Evolutionary conservation across 2,329 filamentous ascomycete genomes (phyloP).

Genomic region (Aspergillus amoenus): DNA sequence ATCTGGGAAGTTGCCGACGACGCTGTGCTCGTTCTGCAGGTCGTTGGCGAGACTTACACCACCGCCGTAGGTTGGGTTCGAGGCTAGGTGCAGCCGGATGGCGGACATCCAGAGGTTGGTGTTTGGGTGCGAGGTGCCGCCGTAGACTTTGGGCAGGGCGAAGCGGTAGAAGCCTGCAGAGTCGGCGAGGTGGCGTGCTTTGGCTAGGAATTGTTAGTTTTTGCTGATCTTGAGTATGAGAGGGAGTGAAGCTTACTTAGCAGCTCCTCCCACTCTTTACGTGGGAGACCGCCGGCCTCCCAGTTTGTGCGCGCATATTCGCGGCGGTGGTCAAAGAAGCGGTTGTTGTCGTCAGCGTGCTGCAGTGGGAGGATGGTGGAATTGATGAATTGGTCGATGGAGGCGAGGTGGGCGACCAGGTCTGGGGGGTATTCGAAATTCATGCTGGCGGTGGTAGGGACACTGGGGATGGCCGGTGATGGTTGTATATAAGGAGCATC

Average conservation of each 20-base stretch:
- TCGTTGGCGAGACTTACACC: slow-evolving; percentile 63
- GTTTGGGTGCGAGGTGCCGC: slow-evolving; percentile 44
- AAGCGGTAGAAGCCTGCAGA: slow-evolving; percentile 62
- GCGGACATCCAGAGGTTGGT: slow-evolving; percentile 64
- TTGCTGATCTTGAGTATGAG: neutral
- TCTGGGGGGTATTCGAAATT: slow-evolving; percentile 57
- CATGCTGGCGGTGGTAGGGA: slow-evolving; percentile 35
- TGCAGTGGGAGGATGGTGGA: slow-evolving; percentile 45
- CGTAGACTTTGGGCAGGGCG: slow-evolving; percentile 56
- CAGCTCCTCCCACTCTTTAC: slow-evolving; percentile 59
- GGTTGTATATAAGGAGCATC: neutral
- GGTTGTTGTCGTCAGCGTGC: slow-evolving; percentile 57
- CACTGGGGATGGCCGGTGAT: neutral
- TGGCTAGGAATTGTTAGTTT: slow-evolving; percentile 14
- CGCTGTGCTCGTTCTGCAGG: slow-evolving; percentile 62
- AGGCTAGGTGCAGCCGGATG: slow-evolving; percentile 59
- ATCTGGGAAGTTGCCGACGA: slow-evolving; percentile 64
- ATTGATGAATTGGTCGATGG: slow-evolving; percentile 60
- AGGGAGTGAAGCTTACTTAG: neutral
- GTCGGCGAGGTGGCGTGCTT: slow-evolving; percentile 55
- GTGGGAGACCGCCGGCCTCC: slow-evolving; percentile 57
- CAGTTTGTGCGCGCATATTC: slow-evolving; percentile 63
- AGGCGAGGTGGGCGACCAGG: slow-evolving; percentile 48
- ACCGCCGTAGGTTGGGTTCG: slow-evolving; percentile 41
- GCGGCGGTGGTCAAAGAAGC: slow-evolving; percentile 66